Conservation (phyloP, 352 stramenopile species). For the Pseudoperonospora humuli region DNA sequence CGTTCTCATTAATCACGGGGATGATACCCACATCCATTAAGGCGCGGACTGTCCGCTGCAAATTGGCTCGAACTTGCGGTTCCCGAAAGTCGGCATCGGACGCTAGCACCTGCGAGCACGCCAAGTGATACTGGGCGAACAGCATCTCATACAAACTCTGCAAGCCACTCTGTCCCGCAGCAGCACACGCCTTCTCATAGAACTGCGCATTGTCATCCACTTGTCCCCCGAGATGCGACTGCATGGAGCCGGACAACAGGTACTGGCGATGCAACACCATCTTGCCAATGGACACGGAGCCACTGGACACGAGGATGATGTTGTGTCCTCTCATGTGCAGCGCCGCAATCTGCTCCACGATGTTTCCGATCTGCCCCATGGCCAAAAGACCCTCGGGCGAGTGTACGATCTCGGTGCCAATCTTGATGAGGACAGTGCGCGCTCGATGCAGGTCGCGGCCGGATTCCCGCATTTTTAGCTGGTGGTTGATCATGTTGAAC, state of each 20-base stretch:
- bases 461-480: conserved; percentile 12
- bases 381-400: conserved; percentile 64
- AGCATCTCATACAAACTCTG: conserved; percentile 85
- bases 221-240: conserved; percentile 64
- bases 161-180: conserved; percentile 65
- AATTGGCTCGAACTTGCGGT: conserved; percentile 50
- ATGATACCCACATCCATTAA: conserved; percentile 80
- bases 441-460: conserved; percentile 45
- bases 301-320: conserved; percentile 79
- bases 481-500: background rate
- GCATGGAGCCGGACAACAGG: conserved; percentile 77
- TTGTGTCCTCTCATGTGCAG: conserved; percentile 79
- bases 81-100: conserved; percentile 74
- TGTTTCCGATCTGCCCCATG: conserved; percentile 80
- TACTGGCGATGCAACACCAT: conserved; percentile 80
- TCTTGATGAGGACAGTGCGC: conserved; percentile 78
- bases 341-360: conserved; percentile 78
- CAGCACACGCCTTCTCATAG: conserved; percentile 64
- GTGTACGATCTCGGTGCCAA: conserved; percentile 82
- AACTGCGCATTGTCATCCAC: conserved; percentile 50
- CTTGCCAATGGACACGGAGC: conserved; percentile 67
- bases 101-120: conserved; percentile 73
- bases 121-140: conserved; percentile 78
- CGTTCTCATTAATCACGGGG: conserved; percentile 82
- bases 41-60: conserved; percentile 52